Percentiles rank a stretch among this genome's conserved stretches.
Conservation (phyloP, 495 filamentous ascomycete species). For the Chaetomium fimeti region DNA sequence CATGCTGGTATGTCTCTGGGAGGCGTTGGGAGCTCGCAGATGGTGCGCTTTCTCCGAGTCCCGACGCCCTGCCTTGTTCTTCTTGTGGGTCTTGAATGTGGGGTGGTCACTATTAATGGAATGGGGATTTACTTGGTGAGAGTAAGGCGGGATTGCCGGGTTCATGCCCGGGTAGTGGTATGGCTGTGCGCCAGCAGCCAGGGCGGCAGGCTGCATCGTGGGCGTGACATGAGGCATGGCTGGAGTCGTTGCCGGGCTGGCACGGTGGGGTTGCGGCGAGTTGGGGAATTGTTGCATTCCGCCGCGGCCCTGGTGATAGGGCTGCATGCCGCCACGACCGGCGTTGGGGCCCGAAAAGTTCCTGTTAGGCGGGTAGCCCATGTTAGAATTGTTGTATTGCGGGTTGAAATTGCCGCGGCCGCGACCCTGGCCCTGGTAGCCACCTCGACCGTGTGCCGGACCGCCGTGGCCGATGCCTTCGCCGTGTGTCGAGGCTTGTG, state of each 20-base stretch:
- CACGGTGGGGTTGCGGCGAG: constrained; percentile 60
- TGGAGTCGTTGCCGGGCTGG: constrained; percentile 70
- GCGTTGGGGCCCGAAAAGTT: constrained; percentile 58
- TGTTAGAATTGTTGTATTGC: constrained; percentile 57
- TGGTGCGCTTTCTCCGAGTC: constrained; percentile 49
- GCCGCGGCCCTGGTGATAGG: constrained; percentile 62
- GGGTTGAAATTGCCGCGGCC: constrained; percentile 60
- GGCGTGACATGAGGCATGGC: constrained; percentile 66
- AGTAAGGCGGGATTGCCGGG: constrained; percentile 44
- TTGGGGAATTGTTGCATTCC: constrained; percentile 60
- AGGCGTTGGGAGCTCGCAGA: constrained; percentile 36
- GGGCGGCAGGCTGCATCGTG: constrained; percentile 61
- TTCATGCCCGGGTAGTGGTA: constrained; percentile 60
- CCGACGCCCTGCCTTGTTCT: constrained; percentile 42
- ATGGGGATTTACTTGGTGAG: constrained; percentile 63
- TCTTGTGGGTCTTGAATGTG: constrained; percentile 40
- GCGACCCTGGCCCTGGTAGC: constrained; percentile 51
- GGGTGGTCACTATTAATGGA: constrained; percentile 43
- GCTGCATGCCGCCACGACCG: constrained; percentile 66
- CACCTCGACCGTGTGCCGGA: constrained; percentile 50
- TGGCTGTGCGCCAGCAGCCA: constrained; percentile 53
- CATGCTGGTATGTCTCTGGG: constrained; percentile 30
- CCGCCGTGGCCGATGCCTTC: constrained; percentile 67
- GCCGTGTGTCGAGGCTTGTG: constrained; percentile 74
- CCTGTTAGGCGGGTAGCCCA: constrained; percentile 63